Evolutionary conservation across 345 rosid genomes (phyloP), one percentile per base, ranked within the genome.

Genomic region (Linum usitatissimum): DNA sequence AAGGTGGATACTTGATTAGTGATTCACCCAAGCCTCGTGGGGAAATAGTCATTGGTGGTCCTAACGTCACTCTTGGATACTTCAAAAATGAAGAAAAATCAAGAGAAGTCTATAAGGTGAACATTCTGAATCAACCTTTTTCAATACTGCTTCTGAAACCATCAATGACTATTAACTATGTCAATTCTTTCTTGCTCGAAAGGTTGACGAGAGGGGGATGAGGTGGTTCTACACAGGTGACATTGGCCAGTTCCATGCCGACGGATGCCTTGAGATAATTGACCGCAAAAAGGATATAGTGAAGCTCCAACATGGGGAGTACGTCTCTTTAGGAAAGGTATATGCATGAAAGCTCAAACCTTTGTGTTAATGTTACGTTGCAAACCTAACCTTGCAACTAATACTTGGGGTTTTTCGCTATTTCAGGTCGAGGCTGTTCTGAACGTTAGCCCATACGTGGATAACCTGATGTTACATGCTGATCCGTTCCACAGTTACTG

Each of bases 191-290:
- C 3, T 30, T 65, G 15, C 36, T 68, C 57, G 64, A 66, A 76
- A 94, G 99, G 95, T 84, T 66, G 97, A 94, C 70, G 91, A 82
- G 79, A 88, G 78, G 76, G 95, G 95, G 67, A 86, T 85, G 93
- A 83, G 79, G 76, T 94, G 99, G 97, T 94, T 94, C 86, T 94
- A 88, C 71, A 84, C 97, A 3, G 99, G 97, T 42, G 99, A 94
- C 70, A 76, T 94, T 19, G 99, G 99, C 70, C 86, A 73, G 73
- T 78, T 94, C 72, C 99, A 94, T 51, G 59, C 86, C 17, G 99
- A 94, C 70, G 97, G 97, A 62, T 94, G 99, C 78, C 93, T 94
- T 42, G 96, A 94, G 88, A 94, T 94, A 62, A 77, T 88, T 74
- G 97, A 94, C 74, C 91, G 97, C 6, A 94, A 86, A 64, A 94